Base-by-base conservation (phyloP, 805 yeast species). In the Ogataea dorogensis region DNA sequence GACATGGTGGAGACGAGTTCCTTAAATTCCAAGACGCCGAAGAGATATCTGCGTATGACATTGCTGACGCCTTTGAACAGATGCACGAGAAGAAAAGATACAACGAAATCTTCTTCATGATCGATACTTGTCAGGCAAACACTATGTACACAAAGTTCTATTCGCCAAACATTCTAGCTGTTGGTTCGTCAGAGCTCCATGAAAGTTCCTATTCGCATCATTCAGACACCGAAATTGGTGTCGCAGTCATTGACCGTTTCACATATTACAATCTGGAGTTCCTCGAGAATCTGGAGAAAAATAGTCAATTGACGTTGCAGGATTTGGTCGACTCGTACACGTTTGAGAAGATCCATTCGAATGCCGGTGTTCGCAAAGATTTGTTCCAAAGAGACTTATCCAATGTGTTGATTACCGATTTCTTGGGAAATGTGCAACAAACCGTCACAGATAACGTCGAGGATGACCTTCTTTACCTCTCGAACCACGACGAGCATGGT, bases 1-100 rank as follows among this genome's bases (percentile, higher is more conserved):
- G 99, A 16, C 99, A 93, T 61, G 99, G 99, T 16, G 99, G 99
- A 34, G 87, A 89, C 53, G 98, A 93, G 61, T 93, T 93, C 61
- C 73, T 93, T 52, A 93, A 93, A 63, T 93, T 93, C 61, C 99
- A 93, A 65, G 99, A 93, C 58, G 96, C 98, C 8, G 98, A 93
- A 59, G 98, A 93, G 54, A 88, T 93, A 40, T 88, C 96, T 2
- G 80, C 96, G 7, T 82, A 86, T 65, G 99, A 93, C 62, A 75
- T 93, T 43, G 98, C 98, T 2, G 96, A 93, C 63, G 98, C 98
- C 2, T 86, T 93, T 64, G 94, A 78, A 34, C 97, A 93, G 59
- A 93, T 93, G 98, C 78, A 86, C 65, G 96, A 91, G 58, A 89
- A 89, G 75, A 84, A 85, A 50, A 72, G 98, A 38, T 93, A 93